Conservation (phyloP, 768 basidiomycete species). For the Auriscalpium vulgare region DNA sequence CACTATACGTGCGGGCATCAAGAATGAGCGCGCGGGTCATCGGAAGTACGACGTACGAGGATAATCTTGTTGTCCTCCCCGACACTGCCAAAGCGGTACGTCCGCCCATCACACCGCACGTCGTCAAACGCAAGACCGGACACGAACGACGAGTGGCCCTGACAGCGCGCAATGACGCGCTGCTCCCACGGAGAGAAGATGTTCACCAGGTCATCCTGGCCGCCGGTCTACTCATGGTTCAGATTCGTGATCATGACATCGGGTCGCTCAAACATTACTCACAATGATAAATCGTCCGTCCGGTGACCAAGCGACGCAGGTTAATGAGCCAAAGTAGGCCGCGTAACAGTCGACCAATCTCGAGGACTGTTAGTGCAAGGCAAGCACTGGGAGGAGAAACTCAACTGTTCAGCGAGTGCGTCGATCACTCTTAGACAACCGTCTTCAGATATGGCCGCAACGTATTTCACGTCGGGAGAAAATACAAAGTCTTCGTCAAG, state of each 20-base stretch:
- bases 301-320: conserved; percentile 90
- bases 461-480: conserved; percentile 86
- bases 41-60: conserved; percentile 43
- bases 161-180: conserved; percentile 89
- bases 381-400: neutral
- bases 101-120: conserved; percentile 78
- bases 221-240: conserved; percentile 59
- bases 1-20: conserved; percentile 41
- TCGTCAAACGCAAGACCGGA: conserved; percentile 86
- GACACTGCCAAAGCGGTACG: conserved; percentile 91
- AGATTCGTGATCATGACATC: neutral
- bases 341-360: conserved; percentile 92
- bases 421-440: conserved; percentile 89
- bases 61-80: conserved; percentile 96
- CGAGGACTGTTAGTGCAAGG: neutral
- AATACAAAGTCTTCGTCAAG: conserved; percentile 69
- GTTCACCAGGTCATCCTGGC: conserved; percentile 93
- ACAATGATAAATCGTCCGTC: conserved; percentile 91
- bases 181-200: conserved; percentile 94
- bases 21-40: no score
- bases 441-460: conserved; percentile 89
- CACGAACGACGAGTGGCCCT: conserved; percentile 95
- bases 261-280: conserved; percentile 1
- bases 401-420: conserved; percentile 77
- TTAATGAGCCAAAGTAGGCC: conserved; percentile 90